phyloP scores from a whole-genome alignment of 2,329 filamentous ascomycete genomes.

The Aspergillus sp. region DNA sequence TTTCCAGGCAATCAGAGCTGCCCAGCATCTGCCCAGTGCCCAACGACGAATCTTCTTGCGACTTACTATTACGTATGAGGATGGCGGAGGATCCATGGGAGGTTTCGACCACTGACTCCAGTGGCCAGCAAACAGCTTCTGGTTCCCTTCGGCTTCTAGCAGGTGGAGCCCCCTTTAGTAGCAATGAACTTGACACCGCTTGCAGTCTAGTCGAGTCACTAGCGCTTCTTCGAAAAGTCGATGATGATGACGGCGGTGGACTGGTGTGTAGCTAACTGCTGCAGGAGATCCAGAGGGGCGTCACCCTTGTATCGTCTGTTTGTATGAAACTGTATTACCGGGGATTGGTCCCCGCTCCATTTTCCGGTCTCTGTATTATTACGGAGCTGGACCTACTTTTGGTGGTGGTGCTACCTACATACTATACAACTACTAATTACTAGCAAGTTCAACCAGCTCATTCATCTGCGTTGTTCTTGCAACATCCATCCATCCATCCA shows the following conservation, averaged over 20 bases:
- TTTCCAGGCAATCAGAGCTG: background rate
- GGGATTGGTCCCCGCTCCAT: background rate
- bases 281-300: slow-evolving; percentile 13
- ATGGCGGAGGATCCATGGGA: background rate
- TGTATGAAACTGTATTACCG: slow-evolving; percentile 2
- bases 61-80: slow-evolving; percentile 3
- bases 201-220: slow-evolving; percentile 16
- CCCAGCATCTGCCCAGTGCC: slow-evolving; percentile 4
- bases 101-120: background rate
- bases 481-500: slow-evolving; percentile 7
- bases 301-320: background rate
- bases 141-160: background rate
- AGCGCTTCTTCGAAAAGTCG: slow-evolving; percentile 15
- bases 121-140: slow-evolving; percentile 1
- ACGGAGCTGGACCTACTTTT: background rate
- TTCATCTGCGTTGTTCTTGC: slow-evolving; percentile 12
- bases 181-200: slow-evolving; percentile 15
- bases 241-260: slow-evolving; percentile 11
- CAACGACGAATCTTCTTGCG: slow-evolving; percentile 2
- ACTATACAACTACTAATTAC: background rate
- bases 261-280: slow-evolving; percentile 7
- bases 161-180: slow-evolving; percentile 13
- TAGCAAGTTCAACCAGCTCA: background rate
- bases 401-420: too few species aligned
- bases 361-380: background rate